These are phyloP conservation scores for Ceratocystis cubensis DNA, from an alignment of 2,329 filamentous ascomycete species.

Conservation along the genomic window DNA sequence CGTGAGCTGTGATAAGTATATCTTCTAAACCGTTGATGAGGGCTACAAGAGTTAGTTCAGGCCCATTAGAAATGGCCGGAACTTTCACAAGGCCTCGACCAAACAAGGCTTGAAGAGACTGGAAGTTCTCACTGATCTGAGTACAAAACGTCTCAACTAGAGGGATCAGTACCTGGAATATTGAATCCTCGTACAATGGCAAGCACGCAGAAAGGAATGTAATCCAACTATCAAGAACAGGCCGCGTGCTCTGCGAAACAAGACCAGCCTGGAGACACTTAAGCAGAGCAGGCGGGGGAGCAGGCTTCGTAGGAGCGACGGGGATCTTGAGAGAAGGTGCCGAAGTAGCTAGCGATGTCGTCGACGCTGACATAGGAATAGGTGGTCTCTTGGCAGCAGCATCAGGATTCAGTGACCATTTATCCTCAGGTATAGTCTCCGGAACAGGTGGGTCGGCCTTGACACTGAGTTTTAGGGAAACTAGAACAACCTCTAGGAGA, in stretches of 20 bases:
- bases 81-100: conserved; percentile 26
- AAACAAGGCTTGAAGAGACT: conserved; percentile 55
- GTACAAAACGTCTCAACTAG: conserved; percentile 80
- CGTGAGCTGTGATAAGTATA: conserved; percentile 74
- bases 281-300: conserved; percentile 61
- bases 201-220: conserved; percentile 71
- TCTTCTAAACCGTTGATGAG: conserved; percentile 89
- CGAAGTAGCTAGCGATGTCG: conserved; percentile 1
- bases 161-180: conserved; percentile 83
- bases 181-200: conserved; percentile 67
- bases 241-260: conserved; percentile 57
- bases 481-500: conserved; percentile 65
- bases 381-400: not conserved
- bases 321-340: conserved; percentile 6
- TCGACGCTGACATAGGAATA: not conserved
- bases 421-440: conserved; percentile 45
- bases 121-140: conserved; percentile 62
- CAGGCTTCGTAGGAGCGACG: conserved; percentile 24
- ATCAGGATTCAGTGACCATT: conserved; percentile 6
- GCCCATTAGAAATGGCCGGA: conserved; percentile 27
- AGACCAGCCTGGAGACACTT: conserved; percentile 75
- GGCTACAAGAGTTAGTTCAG: conserved; percentile 65
- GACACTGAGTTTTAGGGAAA: conserved; percentile 53
- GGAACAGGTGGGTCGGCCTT: conserved; percentile 35
- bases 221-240: conserved; percentile 84